Conservation (phyloP, 2,329 filamentous ascomycete species). For the Endoconidiophora polonica region DNA sequence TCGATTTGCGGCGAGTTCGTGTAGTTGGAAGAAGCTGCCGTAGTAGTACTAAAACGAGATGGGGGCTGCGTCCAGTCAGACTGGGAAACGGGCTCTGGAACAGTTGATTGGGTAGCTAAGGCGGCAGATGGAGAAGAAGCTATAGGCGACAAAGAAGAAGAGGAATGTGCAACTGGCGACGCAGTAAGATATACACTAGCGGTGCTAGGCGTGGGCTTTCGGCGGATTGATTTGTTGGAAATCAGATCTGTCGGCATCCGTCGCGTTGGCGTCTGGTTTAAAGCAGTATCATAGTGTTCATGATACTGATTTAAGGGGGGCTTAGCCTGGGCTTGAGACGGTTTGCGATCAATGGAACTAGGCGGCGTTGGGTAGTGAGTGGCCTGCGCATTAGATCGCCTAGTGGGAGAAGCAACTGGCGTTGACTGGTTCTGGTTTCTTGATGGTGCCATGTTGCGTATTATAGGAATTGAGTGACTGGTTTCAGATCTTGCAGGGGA, state of each 20-base stretch:
- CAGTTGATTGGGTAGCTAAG: constrained; percentile 10
- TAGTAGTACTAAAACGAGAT: constrained; percentile 49
- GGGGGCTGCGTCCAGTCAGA: constrained; percentile 30
- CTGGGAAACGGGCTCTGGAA: constrained; percentile 15
- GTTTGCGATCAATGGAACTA: constrained; percentile 10
- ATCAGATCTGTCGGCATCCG: constrained; percentile 2
- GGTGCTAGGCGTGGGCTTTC: constrained; percentile 27
- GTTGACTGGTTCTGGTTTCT: background rate
- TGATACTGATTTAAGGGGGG: background rate
- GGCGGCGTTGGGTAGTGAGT: constrained; percentile 10
- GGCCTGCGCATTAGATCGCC: background rate
- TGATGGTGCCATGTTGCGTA: constrained; percentile 10
- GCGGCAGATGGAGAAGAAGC: background rate
- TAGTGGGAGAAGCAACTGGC: constrained; percentile 6
- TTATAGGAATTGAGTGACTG: constrained; percentile 4
- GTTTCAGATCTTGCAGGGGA: constrained; percentile 9
- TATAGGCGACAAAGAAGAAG: background rate
- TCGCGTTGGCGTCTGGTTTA: constrained; percentile 6
- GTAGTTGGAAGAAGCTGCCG: constrained; percentile 36
- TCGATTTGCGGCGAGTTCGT: constrained; percentile 25
- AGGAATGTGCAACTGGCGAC: background rate
- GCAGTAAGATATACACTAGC: constrained; percentile 2
- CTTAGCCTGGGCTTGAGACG: constrained; percentile 14
- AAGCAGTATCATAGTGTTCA: background rate
- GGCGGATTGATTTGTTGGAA: constrained; percentile 24